Percentiles rank a stretch among this genome's conserved stretches.
Evolutionary conservation across 352 stramenopile genomes (phyloP).

Genomic region (Bremia lactucae): DNA sequence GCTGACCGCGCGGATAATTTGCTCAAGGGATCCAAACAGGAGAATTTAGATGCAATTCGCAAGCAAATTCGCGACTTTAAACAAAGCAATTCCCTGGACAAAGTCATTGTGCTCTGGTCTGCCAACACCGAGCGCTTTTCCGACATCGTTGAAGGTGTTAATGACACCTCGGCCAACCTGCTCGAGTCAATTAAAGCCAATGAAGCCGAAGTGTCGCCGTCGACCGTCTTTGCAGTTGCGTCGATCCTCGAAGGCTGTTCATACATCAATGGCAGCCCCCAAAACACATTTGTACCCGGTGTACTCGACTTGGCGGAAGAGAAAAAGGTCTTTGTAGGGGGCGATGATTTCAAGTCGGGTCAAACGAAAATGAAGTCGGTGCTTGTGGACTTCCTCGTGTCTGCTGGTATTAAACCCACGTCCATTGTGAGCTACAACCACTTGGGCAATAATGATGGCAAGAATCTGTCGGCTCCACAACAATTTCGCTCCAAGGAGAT

Average conservation of each 20-base stretch:
- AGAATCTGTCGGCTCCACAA: slow-evolving; percentile 97
- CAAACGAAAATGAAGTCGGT: slow-evolving; percentile 99
- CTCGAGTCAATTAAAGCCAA: slow-evolving; percentile 92
- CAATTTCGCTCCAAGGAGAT: slow-evolving; percentile 99
- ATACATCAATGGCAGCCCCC: slow-evolving; percentile 99
- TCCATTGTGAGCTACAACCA: slow-evolving; percentile 99
- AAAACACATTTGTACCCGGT: slow-evolving; percentile 99
- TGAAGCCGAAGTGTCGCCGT: slow-evolving; percentile 93
- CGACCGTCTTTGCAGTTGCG: slow-evolving; percentile 96
- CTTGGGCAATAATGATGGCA: slow-evolving; percentile 99
- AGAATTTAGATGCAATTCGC: slow-evolving; percentile 91
- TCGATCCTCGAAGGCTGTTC: slow-evolving; percentile 97
- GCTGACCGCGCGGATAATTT: slow-evolving; percentile 96
- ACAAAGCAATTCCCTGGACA: slow-evolving; percentile 88
- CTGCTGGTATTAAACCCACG: slow-evolving; percentile 97
- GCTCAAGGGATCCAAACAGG: slow-evolving; percentile 92
- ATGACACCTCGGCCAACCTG: slow-evolving; percentile 97
- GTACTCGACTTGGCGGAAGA: slow-evolving; percentile 91
- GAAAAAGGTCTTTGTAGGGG: slow-evolving; percentile 95
- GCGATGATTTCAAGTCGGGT: slow-evolving; percentile 99
- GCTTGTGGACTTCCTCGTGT: slow-evolving; percentile 98
- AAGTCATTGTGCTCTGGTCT: slow-evolving; percentile 99
- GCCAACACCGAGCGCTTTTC: slow-evolving; percentile 99
- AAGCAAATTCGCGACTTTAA: slow-evolving; percentile 97
- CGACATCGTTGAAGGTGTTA: slow-evolving; percentile 94